Evolutionary conservation across 1,139 yeast genomes (phyloP), one percentile per base, ranked within the genome.

Genomic region (Hyphopichia pseudoburtonii): DNA sequence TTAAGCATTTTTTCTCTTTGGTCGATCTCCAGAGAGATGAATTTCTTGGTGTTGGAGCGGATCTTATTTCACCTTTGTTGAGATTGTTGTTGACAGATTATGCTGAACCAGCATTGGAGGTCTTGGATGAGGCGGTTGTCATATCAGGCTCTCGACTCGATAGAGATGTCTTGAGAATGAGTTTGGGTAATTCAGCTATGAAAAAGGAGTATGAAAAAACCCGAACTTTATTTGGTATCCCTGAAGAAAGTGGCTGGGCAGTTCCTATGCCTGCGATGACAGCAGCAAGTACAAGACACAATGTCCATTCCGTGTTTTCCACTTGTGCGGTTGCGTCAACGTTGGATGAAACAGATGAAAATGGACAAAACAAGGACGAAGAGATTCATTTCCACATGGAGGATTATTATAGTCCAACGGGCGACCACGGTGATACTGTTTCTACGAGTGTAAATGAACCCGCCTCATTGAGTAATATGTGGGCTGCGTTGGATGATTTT

Each of bases 161-260:
- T 58, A 85, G 86, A 51, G 96, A 90, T 56, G 90, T 92, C 12
- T 70, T 94, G 50, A 74, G 97, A 55, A 86, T 92, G 83, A 85
- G 95, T 51, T 74, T 92, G 52, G 97, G 97, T 10, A 88, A 86
- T 48, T 70, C 83, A 14, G 78, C 87, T 3, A 70, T 85, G 51
- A 78, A 84, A 50, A 86, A 85, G 45, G 95, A 87, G 48, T 86
- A 84, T 52, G 96, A 86, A 48, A 81, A 79, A 48, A 83, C 95
- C 1, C 92, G 95, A 0, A 88, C 97, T 0, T 66, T 92, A 38
- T 94, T 89, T 67, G 98, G 98, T 12, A 82, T 90, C 17, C 98
- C 98, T 0, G 96, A 89, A 42, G 96, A 87, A n/a, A 82, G 83
- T 54, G 99, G 99, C 1, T 94, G 99, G 99, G 83, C 97, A 0